These are phyloP conservation scores for Blastomyces gilchristii DNA, from an alignment of 2,329 filamentous ascomycete species.

Conservation along the genomic window DNA sequence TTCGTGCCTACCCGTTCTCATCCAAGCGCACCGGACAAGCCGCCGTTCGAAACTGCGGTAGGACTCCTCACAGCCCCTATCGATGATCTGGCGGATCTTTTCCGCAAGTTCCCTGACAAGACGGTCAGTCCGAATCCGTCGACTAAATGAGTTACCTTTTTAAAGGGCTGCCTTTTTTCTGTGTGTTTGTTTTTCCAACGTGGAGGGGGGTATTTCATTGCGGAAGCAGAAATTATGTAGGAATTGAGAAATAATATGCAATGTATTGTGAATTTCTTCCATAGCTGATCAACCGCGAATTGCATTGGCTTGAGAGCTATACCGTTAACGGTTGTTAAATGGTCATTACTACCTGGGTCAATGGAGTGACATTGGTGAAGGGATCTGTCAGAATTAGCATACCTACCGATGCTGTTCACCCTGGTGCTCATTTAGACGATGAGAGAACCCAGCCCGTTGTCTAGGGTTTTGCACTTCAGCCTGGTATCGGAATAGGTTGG, in stretches of 20 bases:
- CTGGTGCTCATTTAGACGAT: neutral
- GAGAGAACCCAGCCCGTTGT: neutral
- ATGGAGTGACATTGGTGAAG: neutral
- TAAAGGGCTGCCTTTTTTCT: neutral
- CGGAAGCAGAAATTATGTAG: neutral
- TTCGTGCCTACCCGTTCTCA: conserved; percentile 46
- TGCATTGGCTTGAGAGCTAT: neutral
- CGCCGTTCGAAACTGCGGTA: conserved; percentile 47
- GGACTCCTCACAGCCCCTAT: conserved; percentile 48
- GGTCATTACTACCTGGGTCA: neutral
- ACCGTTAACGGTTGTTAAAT: neutral
- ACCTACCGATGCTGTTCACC: neutral
- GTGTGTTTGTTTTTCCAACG: neutral
- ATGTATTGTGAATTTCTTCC: neutral
- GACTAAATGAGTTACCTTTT: neutral
- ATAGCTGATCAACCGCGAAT: neutral
- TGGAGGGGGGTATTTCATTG: neutral
- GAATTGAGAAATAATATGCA: neutral
- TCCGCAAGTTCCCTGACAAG: conserved; percentile 43
- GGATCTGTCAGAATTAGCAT: neutral
- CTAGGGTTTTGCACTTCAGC: neutral
- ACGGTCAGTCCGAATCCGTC: neutral
- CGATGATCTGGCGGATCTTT: conserved; percentile 46
- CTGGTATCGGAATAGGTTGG: neutral
- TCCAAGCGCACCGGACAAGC: conserved; percentile 42